Evolutionary conservation across 768 basidiomycete species (phyloP), one percentile per base, ranked within the genome.

Genomic region (Suillus placidus): DNA sequence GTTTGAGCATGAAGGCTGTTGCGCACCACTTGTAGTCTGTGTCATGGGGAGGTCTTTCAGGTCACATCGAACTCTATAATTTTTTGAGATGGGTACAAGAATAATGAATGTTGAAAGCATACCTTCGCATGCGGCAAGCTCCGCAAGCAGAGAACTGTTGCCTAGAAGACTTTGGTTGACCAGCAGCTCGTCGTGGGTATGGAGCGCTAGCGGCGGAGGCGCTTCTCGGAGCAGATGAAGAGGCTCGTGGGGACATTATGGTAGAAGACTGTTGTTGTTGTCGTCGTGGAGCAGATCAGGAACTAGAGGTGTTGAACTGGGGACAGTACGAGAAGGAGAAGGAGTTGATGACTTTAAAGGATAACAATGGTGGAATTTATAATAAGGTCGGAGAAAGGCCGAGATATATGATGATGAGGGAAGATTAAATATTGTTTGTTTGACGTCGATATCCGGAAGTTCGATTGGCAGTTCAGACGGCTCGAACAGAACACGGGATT

Each of bases 101-200:
- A 35, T 14, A 26, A 54, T 61, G 1, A 60, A 64, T 32, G 6
- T 0, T 18, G 10, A 6, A 58, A 43, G 69, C 78, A 45, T 61
- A 91, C 90, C 95, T 86, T 75, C 95, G 80, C 88, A 93, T 93
- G 66, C 94, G 88, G 77, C 95, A 97, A 37, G 94, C 93, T 64
- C 94, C 94, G 74, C 95, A 97, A 9, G 95, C 95, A n/a, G 91
- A 92, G 78, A 93, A 94, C 71, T 97, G 93, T 71, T 92, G 89
- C 67, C 92, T 81, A 3, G 88, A 84, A 35, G 92, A 91, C 74
- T 93, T 93, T 63, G 90, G 86, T 64, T 88, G 85, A n/a, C 82
- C 83, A 5, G 83, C 71, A 9, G 85, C 76, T 26, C 88, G 83
- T 45, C 88, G 86, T 37, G 82, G 70, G 47, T 77, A 78, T 5